A percentile compares a stretch with the other conserved stretches of the same genome.
phyloP scores from a whole-genome alignment of 768 basidiomycete species.

The Rhizopogon sp. region DNA sequence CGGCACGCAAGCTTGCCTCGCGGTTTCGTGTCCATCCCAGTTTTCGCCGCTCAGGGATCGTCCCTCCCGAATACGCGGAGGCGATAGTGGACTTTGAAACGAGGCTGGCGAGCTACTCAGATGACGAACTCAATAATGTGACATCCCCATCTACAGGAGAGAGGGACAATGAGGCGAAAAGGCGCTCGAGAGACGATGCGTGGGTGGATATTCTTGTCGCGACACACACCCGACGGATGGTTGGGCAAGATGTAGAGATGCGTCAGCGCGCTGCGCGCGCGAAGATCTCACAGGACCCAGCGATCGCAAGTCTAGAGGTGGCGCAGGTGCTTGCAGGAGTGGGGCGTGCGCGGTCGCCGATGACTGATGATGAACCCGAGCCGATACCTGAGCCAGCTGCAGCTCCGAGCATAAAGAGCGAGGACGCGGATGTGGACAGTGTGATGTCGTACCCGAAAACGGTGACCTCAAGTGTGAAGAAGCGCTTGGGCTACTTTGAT shows the following conservation, averaged over 20 bases:
- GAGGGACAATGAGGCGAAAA: constrained; percentile 31
- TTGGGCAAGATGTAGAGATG: constrained; percentile 48
- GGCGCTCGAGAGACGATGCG: constrained; percentile 58
- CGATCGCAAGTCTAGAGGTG: constrained; percentile 67
- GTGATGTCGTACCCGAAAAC: constrained; percentile 30
- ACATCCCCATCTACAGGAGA: constrained; percentile 33
- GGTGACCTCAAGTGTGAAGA: not conserved
- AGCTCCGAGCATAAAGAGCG: not conserved
- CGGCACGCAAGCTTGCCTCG: constrained; percentile 30
- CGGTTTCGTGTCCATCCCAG: constrained; percentile 63
- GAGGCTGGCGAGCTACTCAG: constrained; percentile 60
- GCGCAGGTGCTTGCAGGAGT: constrained; percentile 65
- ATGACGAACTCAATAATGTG: constrained; percentile 40
- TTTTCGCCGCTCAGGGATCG: constrained; percentile 43
- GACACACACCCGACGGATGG: constrained; percentile 45
- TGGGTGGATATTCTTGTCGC: constrained; percentile 88
- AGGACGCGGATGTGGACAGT: constrained; percentile 43
- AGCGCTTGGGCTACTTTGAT: constrained; percentile 69
- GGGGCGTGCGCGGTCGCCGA: constrained; percentile 24
- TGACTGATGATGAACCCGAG: constrained; percentile 37
- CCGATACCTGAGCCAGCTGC: constrained; percentile 8
- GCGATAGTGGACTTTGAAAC: constrained; percentile 76
- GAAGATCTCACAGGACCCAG: constrained; percentile 49
- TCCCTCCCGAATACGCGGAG: constrained; percentile 68
- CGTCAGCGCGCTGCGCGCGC: constrained; percentile 21